Evolutionary conservation across 306 rosid species (phyloP), one percentile per base, ranked within the genome.

Genomic region (Canavalia ensiformis): DNA sequence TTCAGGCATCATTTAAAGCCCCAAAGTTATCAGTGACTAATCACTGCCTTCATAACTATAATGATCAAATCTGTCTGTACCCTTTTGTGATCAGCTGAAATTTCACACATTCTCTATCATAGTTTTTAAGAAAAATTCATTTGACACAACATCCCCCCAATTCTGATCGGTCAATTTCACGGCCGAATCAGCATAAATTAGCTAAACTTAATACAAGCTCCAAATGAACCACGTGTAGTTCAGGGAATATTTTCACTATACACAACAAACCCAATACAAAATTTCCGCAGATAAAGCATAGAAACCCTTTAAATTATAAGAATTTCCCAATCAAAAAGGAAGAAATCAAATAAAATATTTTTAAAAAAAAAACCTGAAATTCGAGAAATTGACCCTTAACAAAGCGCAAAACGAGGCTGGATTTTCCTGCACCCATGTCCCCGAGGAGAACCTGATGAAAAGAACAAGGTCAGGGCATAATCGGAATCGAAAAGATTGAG

Each of bases 401-500:
- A 65, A 89, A 89, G 52, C 92, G 84, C 87, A 89, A 80, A 85
- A 89, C 92, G 33, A 89, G 92, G 42, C 92, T 89, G 58, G 92
- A 89, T 77, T 89, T 89, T 12, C 92, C 92, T 5, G 92, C 87
- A 68, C 92, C 92, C 92, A 89, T 87, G 46, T 89, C 92, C 51
- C 92, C 92, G 2, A 89, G 90, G 45, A 89, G 90, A 89, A 89
- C 92, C 92, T 89, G 86, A 80, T 42, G 50, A 12, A 35, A 73
- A 66, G 13, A 82, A 11, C 0, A 2, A 18, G 46, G 70, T 65
- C 34, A 79, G 56, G 70, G 67, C 4, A 71, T 31, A 1, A 84
- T 52, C 56, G 78, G 69, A 62, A 54, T 25, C 10, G 10, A 46
- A 78, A 77, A 65, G 2, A 51, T 30, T 56, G 50, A 69, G 31